A percentile compares a stretch with the other conserved stretches of the same genome.
Conservation (phyloP, 1,139 yeast genomes). For the Zygoascus sp. region DNA sequence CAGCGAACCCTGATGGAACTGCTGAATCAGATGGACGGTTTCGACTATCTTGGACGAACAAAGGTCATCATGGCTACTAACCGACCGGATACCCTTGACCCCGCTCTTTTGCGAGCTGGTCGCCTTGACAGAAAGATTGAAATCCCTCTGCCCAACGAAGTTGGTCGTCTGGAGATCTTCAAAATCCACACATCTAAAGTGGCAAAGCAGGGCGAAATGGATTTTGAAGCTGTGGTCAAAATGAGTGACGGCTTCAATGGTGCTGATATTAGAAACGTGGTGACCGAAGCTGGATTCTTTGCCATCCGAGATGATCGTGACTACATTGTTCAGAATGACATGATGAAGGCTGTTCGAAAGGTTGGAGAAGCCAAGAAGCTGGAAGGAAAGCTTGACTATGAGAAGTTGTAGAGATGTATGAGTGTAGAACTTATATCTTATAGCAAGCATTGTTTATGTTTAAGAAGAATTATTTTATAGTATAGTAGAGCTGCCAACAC, state of each 20-base stretch:
- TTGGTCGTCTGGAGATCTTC: slow-evolving; percentile 89
- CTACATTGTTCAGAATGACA: slow-evolving; percentile 84
- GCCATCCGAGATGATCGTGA: slow-evolving; percentile 98
- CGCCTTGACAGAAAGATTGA: slow-evolving; percentile 97
- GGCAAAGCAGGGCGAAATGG: slow-evolving; percentile 90
- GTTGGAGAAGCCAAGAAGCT: slow-evolving; percentile 95
- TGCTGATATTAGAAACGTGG: slow-evolving; percentile 95
- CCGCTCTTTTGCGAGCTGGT: slow-evolving; percentile 98
- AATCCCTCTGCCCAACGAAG: slow-evolving; percentile 94
- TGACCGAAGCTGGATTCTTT: slow-evolving; percentile 98
- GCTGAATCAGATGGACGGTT: slow-evolving; percentile 98
- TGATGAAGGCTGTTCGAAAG: slow-evolving; percentile 97
- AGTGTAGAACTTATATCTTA: not conserved
- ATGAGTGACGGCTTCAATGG: slow-evolving; percentile 99
- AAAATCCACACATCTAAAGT: slow-evolving; percentile 89
- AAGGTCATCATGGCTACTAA: slow-evolving; percentile 99
- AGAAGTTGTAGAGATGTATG: slow-evolving; percentile 56
- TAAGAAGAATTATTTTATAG: too few relatives aligned
- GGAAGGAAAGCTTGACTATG: slow-evolving; percentile 94
- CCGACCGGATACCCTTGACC: slow-evolving; percentile 97
- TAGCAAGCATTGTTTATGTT: not conserved
- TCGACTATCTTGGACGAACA: slow-evolving; percentile 94
- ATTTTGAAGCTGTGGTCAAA: slow-evolving; percentile 93
- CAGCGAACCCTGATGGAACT: slow-evolving; percentile 98
- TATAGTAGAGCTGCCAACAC: too few relatives aligned